These are phyloP conservation scores for Magnolia kwangsiensis DNA, from an alignment of 164 flowering plant genomes.

Conservation along the genomic window DNA sequence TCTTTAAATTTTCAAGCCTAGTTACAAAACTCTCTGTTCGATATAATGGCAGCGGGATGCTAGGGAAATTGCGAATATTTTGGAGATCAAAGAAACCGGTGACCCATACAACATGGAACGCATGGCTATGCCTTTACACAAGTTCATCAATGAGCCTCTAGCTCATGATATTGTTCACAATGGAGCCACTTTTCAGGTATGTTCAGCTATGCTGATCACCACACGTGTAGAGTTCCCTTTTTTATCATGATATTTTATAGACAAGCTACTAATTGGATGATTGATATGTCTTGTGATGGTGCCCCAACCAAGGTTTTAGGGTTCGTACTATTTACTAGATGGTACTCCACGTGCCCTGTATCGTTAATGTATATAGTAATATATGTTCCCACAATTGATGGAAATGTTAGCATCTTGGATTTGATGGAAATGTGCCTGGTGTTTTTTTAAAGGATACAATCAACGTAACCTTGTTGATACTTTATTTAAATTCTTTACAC, in stretches of 20 bases:
- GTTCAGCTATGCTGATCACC: not conserved
- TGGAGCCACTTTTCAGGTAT: conserved; percentile 98
- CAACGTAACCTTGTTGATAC: not conserved
- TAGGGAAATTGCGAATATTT: conserved; percentile 32
- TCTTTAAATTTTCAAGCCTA: not conserved
- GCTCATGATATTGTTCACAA: conserved; percentile 86
- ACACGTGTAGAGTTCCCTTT: too few species aligned
- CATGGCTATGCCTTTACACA: conserved; percentile 70
- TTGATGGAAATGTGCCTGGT: too few species aligned
- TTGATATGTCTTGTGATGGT: too few species aligned
- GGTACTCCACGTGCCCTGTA: too few species aligned
- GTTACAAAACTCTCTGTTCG: not conserved
- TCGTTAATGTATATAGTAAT: too few species aligned
- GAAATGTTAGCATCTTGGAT: too few species aligned
- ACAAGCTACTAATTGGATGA: too few species aligned
- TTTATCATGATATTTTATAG: too few species aligned
- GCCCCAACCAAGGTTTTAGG: too few species aligned
- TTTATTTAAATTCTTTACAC: not conserved
- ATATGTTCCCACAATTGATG: too few species aligned
- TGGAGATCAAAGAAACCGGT: conserved; percentile 16
- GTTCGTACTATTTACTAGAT: too few species aligned
- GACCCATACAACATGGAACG: conserved; percentile 67
- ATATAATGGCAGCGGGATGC: conserved; percentile 64
- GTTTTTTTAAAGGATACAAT: too few species aligned
- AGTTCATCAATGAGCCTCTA: conserved; percentile 65